Conservation (phyloP, 257 asterid species). For the Pogostemon cablin region DNA sequence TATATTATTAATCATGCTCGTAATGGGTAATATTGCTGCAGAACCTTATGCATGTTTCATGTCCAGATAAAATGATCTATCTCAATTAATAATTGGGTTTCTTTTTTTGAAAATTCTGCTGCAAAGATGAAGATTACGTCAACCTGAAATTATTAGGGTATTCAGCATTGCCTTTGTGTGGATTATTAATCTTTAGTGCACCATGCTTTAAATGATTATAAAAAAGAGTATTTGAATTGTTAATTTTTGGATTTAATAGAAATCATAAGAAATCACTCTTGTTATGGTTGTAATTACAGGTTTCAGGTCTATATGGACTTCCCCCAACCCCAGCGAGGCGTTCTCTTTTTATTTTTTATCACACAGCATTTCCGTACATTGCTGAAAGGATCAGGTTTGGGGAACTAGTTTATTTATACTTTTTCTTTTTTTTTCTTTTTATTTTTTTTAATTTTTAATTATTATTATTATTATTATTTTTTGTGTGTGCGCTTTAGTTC, state of each 20-base stretch:
- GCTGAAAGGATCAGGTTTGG: conserved; percentile 89
- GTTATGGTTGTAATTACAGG: conserved; percentile 49
- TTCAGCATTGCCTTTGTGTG: conserved; percentile 10
- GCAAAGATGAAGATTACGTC: conserved; percentile 11
- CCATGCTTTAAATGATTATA: conserved; percentile 2
- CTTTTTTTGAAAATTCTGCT: not conserved
- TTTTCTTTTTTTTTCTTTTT: not conserved
- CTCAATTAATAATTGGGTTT: conserved; percentile 13
- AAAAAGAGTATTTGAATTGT: not conserved
- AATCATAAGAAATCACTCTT: conserved; percentile 15
- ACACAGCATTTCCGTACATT: conserved; percentile 89
- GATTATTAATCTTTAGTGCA: conserved; percentile 6
- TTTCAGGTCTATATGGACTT: conserved; percentile 84
- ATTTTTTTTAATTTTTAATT: not conserved
- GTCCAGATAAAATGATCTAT: conserved; percentile 3
- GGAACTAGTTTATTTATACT: too few species aligned
- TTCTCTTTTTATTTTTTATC: conserved; percentile 86
- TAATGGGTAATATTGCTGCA: conserved; percentile 20
- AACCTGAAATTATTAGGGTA: conserved; percentile 2
- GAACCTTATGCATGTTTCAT: conserved; percentile 20
- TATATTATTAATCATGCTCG: not conserved
- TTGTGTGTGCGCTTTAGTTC: not conserved
- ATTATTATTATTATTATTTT: too few species aligned
- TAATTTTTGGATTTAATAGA: conserved; percentile 3
- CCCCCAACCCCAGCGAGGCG: conserved; percentile 98